A percentile compares a stretch with the other conserved stretches of the same genome.
Conservation (phyloP, 2,329 filamentous ascomycete species). For the Cladosporium cucumerinum region DNA sequence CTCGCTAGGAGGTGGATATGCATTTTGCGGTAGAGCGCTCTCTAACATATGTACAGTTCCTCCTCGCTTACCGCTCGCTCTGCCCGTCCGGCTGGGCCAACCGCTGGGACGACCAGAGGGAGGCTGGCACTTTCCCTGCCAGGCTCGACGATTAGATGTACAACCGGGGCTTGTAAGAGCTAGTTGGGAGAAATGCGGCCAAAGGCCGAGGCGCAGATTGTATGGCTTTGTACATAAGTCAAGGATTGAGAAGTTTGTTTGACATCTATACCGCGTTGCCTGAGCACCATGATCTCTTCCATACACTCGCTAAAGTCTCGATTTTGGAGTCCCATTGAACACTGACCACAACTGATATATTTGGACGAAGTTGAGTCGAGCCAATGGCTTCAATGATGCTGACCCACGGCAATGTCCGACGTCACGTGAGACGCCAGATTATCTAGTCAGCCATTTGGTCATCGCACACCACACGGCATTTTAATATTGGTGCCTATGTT, state of each 20-base stretch:
- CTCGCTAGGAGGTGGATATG: background rate
- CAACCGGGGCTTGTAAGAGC: conserved; percentile 11
- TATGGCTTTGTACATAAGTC: conserved; percentile 14
- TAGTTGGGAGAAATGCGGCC: conserved; percentile 6
- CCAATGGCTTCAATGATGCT: conserved; percentile 14
- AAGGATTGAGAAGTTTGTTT: conserved; percentile 11
- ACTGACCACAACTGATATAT: background rate
- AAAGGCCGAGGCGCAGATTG: background rate
- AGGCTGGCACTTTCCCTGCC: conserved; percentile 56
- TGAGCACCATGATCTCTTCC: background rate
- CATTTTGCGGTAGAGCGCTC: background rate
- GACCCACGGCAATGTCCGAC: background rate
- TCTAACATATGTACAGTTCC: conserved; percentile 63
- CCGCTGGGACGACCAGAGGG: conserved; percentile 95
- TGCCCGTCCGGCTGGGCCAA: conserved; percentile 93
- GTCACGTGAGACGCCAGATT: background rate
- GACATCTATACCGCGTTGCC: background rate
- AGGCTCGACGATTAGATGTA: conserved; percentile 45
- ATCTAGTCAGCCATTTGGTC: background rate
- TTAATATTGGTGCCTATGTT: background rate
- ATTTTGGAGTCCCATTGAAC: background rate
- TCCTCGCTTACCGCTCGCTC: conserved; percentile 91
- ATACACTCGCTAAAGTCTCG: background rate
- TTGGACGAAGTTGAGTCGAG: background rate
- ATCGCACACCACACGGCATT: background rate